Evolutionary conservation across 2,329 filamentous ascomycete genomes (phyloP), one percentile per base, ranked within the genome.

Genomic region (Nannizzia gypsea): DNA sequence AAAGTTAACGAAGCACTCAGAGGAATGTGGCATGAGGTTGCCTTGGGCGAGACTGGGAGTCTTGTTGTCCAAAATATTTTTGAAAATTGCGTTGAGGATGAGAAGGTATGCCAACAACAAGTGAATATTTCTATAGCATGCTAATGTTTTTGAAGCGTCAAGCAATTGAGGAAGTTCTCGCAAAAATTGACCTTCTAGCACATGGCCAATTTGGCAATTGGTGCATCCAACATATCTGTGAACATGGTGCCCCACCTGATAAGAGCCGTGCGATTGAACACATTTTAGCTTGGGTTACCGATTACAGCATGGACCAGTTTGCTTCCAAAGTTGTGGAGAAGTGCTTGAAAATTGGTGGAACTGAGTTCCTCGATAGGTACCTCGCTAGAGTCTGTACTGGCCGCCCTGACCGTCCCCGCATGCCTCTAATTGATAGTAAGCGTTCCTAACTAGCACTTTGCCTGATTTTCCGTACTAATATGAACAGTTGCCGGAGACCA

Each of bases 1-100:
- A 96, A 89, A 68, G 95, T 99, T 75, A 99, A 99, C 69, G 90
- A 97, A 67, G 88, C 93, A 62, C 82, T 99, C 59, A 83, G 84
- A 61, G 92, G 92, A 62, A 97, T 97, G 90, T 99, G 93, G 93
- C 91, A 97, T 70, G 92, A 99, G 70, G 93, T 99, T 64, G 95
- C 95, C 22, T 79, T 97, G 58, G 93, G 93, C 38, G 93, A 99
- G 78, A 99, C 95, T 9, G 93, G 93, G 62, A 99, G 93, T 72
- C 80, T 99, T 67, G 93, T 99, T 52, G 95, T 99, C 56, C 93
- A 99, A 75, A 99, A 99, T 73, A 99, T 99, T 70, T 99, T 99
- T 72, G 93, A 99, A 77, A 99, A 99, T 69, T 99, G 93, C 69
- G 82, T 97, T 31, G 95, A 99, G 70, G 92, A 97, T 69, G 93